A percentile compares a stretch with the other conserved stretches of the same genome.
These are phyloP conservation scores for Plasmodium adleri DNA, from an alignment of 169 alveolate genomes.

Conservation along the genomic window DNA sequence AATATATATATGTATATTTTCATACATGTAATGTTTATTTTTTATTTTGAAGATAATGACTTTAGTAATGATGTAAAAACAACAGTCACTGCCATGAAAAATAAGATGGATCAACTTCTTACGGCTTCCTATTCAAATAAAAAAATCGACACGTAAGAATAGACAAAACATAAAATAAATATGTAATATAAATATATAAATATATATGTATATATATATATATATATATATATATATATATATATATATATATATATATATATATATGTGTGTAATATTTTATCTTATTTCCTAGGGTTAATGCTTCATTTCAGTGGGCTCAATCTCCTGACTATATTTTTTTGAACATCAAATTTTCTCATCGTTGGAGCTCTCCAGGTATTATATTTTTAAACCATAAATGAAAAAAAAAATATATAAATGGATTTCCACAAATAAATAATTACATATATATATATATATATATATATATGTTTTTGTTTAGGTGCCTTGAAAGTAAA, in stretches of 20 bases:
- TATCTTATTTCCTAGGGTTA: constrained; percentile 78
- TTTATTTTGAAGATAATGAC: constrained; percentile 43
- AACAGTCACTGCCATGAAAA: constrained; percentile 36
- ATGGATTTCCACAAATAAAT: background rate
- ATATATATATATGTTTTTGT: background rate
- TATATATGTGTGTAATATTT: background rate
- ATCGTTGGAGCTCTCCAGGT: constrained; percentile 96
- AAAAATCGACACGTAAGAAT: constrained; percentile 60
- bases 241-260: no score
- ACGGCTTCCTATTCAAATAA: constrained; percentile 65
- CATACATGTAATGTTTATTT: background rate
- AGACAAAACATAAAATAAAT: background rate
- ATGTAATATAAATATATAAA: background rate
- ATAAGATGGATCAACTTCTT: constrained; percentile 49
- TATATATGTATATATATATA: no score
- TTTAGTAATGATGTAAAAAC: constrained; percentile 52
- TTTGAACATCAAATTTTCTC: constrained; percentile 94
- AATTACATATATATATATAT: background rate
- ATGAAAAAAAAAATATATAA: no score
- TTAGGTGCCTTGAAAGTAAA: constrained; percentile 91
- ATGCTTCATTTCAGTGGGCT: constrained; percentile 98
- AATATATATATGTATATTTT: constrained; percentile 6
- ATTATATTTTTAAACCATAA: background rate
- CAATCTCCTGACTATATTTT: constrained; percentile 92
- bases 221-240: no score